Evolutionary conservation across 768 basidiomycete species (phyloP), one percentile per base, ranked within the genome.

Genomic region (Termitomyces sp.): DNA sequence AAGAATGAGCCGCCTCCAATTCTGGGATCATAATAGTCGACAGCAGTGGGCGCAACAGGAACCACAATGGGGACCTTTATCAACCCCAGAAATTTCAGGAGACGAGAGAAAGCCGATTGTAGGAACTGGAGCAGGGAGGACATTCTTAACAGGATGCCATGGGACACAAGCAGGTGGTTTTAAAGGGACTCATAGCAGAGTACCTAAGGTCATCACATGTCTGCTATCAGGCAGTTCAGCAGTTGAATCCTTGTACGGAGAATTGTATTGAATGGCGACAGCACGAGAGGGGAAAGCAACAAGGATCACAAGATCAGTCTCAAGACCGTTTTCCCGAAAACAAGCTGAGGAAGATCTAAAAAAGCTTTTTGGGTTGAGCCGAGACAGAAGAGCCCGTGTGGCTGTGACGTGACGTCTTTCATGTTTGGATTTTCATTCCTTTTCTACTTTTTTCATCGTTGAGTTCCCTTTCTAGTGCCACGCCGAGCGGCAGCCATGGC

Each of bases 1-100:
- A 71, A 61, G 33, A 65, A 59, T 5, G 69, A 66, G 14, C 70
- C 70, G 5, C 67, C 67, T 5, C 13, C 41, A 9, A 12, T 26
- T 38, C 61, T 63, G 26, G 70, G 70, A 54, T 69, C 63, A 44
- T 66, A 65, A 53, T 64, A 68, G 28, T 67, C 64, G 9, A 69
- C 61, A 32, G 43, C 56, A 23, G 43, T 33, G 16, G 49, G 32
- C 44, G 53, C 18, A 30, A 48, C 40, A 41, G 48, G 54, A 30
- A n/a, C 20, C 30, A 32, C 23, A 26, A 38, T 48, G 26, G 41
- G 5, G 38, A 38, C 4, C 18, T 36, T 30, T 41, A 23, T 54
- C 33, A 55, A 23, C 13, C 54, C 54, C 38, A 55, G 20, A 36
- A 26, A 40, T 38, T 9, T 56, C 38, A 60, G 35, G 7, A 60